These are phyloP conservation scores for Zostera marina DNA, from an alignment of 116 monocot genomes.

Conservation along the genomic window DNA sequence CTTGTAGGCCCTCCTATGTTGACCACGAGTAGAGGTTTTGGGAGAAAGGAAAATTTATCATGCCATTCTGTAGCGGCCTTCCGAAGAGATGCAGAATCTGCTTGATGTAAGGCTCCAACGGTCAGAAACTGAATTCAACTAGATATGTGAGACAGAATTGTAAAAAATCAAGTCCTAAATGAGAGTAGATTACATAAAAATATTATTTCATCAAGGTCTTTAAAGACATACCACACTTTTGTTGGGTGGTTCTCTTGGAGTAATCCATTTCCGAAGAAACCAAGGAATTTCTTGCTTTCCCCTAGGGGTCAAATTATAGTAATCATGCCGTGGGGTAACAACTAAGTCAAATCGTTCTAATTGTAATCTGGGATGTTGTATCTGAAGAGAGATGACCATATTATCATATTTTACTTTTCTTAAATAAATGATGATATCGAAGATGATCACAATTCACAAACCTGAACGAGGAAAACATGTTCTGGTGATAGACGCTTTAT, in stretches of 20 bases:
- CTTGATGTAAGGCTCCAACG: conserved; percentile 77
- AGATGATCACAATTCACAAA: conserved; percentile 15
- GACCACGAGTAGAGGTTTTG: conserved; percentile 83
- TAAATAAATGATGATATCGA: background rate
- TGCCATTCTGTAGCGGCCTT: conserved; percentile 79
- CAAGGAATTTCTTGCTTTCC: conserved; percentile 72
- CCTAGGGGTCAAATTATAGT: conserved; percentile 65
- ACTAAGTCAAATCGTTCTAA: conserved; percentile 85
- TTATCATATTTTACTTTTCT: background rate
- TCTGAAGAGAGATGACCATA: conserved; percentile 21
- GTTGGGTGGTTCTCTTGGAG: conserved; percentile 73
- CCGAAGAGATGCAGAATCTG: conserved; percentile 65
- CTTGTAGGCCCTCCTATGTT: conserved; percentile 97
- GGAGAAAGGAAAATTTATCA: conserved; percentile 78
- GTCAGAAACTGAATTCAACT: conserved; percentile 57
- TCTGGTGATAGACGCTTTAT: conserved; percentile 63
- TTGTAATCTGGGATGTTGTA: conserved; percentile 85
- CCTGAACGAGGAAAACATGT: conserved; percentile 93
- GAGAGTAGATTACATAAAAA: background rate
- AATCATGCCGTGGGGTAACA: conserved; percentile 90
- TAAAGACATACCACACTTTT: conserved; percentile 65
- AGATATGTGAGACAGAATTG: background rate
- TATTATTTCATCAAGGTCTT: background rate
- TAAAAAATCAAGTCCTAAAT: background rate
- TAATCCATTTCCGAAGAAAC: conserved; percentile 59